These are phyloP conservation scores for Acacia pycnantha DNA, from an alignment of 331 rosid species.

Conservation along the genomic window DNA sequence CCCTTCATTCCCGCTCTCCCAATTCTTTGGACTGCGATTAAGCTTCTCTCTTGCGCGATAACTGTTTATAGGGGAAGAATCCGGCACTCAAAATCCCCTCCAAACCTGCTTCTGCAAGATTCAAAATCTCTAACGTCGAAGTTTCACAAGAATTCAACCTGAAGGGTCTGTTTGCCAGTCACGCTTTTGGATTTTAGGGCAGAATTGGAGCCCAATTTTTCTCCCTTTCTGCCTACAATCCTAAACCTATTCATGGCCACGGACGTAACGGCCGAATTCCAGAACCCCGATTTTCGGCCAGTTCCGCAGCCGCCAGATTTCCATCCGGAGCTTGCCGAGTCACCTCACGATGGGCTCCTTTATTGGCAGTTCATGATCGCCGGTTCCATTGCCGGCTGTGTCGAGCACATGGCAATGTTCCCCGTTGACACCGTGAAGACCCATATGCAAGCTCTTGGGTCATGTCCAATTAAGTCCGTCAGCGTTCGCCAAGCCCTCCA, in stretches of 20 bases:
- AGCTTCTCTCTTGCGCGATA: background rate
- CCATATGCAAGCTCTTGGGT: constrained; percentile 95
- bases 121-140: background rate
- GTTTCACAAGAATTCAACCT: background rate
- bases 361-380: constrained; percentile 96
- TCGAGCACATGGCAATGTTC: constrained; percentile 95
- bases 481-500: constrained; percentile 74
- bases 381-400: constrained; percentile 84
- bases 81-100: background rate
- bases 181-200: constrained; percentile 13
- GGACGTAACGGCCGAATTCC: constrained; percentile 80
- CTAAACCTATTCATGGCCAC: constrained; percentile 56
- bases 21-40: background rate
- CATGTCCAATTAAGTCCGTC: constrained; percentile 82
- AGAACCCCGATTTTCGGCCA: constrained; percentile 72
- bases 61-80: constrained; percentile 26
- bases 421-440: constrained; percentile 98
- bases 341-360: constrained; percentile 84
- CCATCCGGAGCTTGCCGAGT: constrained; percentile 46
- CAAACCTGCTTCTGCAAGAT: constrained; percentile 10
- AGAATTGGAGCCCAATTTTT: background rate
- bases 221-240: background rate
- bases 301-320: constrained; percentile 61
- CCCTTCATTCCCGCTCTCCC: background rate
- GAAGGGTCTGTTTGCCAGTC: background rate